These are phyloP conservation scores for Rhododendron simsii DNA, from an alignment of 148 eudicot genomes.

Conservation along the genomic window DNA sequence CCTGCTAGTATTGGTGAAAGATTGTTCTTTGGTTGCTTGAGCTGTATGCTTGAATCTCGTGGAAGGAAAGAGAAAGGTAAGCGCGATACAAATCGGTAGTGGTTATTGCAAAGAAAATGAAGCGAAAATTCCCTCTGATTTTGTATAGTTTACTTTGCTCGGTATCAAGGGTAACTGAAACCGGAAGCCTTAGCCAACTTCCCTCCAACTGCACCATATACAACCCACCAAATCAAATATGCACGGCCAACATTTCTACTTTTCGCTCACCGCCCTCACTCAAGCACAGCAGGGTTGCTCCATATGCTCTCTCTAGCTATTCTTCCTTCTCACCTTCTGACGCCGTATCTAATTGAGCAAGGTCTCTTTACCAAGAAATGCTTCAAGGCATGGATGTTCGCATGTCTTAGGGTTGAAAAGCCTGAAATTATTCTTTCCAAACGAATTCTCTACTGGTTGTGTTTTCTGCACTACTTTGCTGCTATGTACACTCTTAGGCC, in stretches of 20 bases:
- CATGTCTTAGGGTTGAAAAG: neutral
- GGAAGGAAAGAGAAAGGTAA: neutral
- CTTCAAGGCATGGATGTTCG: neutral
- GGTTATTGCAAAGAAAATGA: neutral
- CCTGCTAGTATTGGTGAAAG: neutral
- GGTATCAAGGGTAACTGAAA: neutral
- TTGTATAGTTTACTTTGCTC: neutral
- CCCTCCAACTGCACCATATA: neutral
- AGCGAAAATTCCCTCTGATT: neutral
- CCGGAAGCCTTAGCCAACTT: neutral
- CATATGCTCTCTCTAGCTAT: neutral
- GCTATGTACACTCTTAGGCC: neutral
- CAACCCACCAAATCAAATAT: neutral
- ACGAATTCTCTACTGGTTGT: neutral
- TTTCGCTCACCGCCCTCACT: neutral
- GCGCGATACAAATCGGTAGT: neutral
- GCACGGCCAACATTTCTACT: neutral
- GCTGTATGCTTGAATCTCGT: neutral
- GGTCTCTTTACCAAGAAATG: neutral
- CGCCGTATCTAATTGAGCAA: neutral
- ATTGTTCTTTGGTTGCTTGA: neutral
- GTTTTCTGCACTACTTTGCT: neutral
- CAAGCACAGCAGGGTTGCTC: neutral
- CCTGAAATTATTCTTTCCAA: neutral
- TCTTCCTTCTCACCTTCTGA: neutral